phyloP scores from a whole-genome alignment of 2,329 filamentous ascomycete species.

The Pezicula radicicola region DNA sequence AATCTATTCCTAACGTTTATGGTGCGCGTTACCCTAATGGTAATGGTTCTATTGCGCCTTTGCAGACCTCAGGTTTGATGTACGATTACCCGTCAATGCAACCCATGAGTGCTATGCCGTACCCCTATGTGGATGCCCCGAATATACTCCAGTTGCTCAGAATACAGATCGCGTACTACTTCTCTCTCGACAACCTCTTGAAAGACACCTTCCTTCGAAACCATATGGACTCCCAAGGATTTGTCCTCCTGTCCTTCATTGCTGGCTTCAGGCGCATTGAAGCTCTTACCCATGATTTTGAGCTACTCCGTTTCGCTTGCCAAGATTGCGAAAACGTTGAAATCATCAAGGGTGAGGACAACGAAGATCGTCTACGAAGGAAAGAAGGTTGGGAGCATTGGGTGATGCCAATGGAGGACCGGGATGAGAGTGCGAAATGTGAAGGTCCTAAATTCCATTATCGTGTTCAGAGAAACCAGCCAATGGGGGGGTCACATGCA shows the following conservation, averaged over 20 bases:
- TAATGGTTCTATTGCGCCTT: constrained; percentile 33
- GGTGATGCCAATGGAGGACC: constrained; percentile 68
- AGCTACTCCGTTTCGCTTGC: constrained; percentile 72
- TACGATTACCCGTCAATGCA: constrained; percentile 55
- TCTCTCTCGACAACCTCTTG: constrained; percentile 91
- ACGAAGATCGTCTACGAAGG: constrained; percentile 73
- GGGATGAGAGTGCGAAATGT: constrained; percentile 71
- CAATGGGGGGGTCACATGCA: constrained; percentile 22
- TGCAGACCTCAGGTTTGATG: constrained; percentile 48
- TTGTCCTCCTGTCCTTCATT: constrained; percentile 77
- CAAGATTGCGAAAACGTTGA: constrained; percentile 72
- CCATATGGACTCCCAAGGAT: constrained; percentile 95
- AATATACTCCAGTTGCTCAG: constrained; percentile 40
- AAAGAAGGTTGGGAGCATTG: constrained; percentile 77
- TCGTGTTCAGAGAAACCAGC: constrained; percentile 14
- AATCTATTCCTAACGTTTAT: constrained; percentile 59
- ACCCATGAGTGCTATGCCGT: constrained; percentile 56
- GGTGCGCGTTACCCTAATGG: constrained; percentile 34
- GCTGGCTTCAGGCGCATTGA: constrained; percentile 84
- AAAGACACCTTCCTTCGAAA: constrained; percentile 87
- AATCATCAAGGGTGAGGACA: constrained; percentile 71
- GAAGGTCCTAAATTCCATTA: constrained; percentile 52
- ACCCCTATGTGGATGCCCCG: constrained; percentile 55
- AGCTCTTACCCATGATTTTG: constrained; percentile 66
- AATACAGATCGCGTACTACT: constrained; percentile 81